Conservation (phyloP, 2,329 filamentous ascomycete species). For the Ramularia endophylla region DNA sequence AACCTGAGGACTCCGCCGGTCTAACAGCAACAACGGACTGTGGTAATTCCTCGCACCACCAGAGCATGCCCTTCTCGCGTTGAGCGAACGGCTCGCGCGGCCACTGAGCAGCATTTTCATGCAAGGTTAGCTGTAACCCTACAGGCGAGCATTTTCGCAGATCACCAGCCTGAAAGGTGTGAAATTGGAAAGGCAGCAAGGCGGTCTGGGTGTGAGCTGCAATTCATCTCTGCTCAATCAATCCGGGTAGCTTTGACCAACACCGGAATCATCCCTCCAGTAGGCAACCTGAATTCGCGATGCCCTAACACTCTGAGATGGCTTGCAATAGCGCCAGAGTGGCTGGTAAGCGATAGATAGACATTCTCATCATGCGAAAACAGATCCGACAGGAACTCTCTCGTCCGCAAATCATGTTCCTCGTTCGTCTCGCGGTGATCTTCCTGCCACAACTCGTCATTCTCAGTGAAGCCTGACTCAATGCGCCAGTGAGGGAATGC, state of each 20-base stretch:
- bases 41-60: too few species aligned
- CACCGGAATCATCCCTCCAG: constrained; percentile 48
- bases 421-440: constrained; percentile 20
- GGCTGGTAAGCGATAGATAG: constrained; percentile 51
- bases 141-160: too few species aligned
- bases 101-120: too few species aligned
- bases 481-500: constrained; percentile 51
- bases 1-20: too few species aligned
- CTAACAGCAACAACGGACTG: too few species aligned
- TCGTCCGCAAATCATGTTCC: constrained; percentile 18
- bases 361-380: constrained; percentile 43
- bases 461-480: constrained; percentile 56
- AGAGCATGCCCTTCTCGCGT: too few species aligned
- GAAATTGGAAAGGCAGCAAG: too few species aligned
- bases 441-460: constrained; percentile 46
- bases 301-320: constrained; percentile 44
- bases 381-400: constrained; percentile 46
- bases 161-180: too few species aligned
- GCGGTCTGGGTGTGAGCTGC: not conserved
- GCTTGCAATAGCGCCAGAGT: constrained; percentile 54
- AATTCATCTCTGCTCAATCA: not conserved
- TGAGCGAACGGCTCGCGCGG: too few species aligned
- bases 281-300: constrained; percentile 41
- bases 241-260: constrained; percentile 37
- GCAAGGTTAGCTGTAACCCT: too few species aligned